Conservation (phyloP, 495 filamentous ascomycete species). For the Physcia stellaris region DNA sequence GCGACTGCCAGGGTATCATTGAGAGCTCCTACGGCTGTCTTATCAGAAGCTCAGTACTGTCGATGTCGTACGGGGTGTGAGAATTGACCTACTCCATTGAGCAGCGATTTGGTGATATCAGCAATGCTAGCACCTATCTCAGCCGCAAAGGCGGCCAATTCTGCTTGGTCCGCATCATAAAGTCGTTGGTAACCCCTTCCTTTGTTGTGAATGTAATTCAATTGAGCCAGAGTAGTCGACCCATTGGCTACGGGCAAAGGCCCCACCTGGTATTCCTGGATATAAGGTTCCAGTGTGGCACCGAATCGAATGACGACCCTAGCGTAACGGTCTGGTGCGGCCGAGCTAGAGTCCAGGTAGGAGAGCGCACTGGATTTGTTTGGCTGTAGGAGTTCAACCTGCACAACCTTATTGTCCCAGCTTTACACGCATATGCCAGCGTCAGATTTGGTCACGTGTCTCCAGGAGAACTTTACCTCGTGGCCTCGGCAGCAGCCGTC, state of each 20-base stretch:
- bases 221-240: constrained; percentile 23
- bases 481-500: constrained; percentile 1
- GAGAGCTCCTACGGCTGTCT: constrained; percentile 16
- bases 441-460: background rate
- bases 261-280: constrained; percentile 31
- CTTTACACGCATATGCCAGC: background rate
- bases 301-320: constrained; percentile 29
- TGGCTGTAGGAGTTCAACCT: constrained; percentile 30
- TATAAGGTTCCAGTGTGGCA: constrained; percentile 27
- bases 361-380: constrained; percentile 38
- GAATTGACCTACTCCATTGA: constrained; percentile 12
- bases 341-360: constrained; percentile 26
- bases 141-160: constrained; percentile 18
- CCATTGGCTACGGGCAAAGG: constrained; percentile 31
- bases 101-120: constrained; percentile 24
- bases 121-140: constrained; percentile 19
- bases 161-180: constrained; percentile 21
- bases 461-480: background rate
- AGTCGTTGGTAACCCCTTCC: constrained; percentile 26
- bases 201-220: constrained; percentile 30
- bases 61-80: constrained; percentile 12
- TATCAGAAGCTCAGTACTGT: constrained; percentile 19
- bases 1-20: constrained; percentile 27
- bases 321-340: constrained; percentile 30
- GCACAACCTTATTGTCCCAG: constrained; percentile 4